Percentiles rank a stretch among this genome's conserved stretches.
Evolutionary conservation across 257 asterid genomes (phyloP).

Genomic region (Solanum bulbocastanum): DNA sequence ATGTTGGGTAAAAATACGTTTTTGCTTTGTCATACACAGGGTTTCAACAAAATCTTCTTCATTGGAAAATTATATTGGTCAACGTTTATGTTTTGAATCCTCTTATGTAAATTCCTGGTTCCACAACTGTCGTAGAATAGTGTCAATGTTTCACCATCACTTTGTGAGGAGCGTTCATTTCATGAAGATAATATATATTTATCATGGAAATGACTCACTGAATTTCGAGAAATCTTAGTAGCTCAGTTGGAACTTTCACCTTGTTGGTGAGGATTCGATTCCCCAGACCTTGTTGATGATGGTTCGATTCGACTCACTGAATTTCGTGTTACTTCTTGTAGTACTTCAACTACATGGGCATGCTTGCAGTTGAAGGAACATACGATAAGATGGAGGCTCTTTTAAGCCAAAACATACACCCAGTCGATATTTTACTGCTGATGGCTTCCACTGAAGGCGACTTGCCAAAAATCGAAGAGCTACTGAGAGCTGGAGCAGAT

Average conservation of each 20-base stretch:
- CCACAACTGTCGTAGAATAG: background rate
- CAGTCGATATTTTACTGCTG: constrained; percentile 71
- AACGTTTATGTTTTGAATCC: background rate
- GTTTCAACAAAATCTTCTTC: background rate
- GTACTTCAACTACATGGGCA: constrained; percentile 99
- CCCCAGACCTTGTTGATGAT: background rate
- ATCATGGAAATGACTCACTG: background rate
- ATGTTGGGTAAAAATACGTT: background rate
- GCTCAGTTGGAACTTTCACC: background rate
- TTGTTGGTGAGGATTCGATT: background rate
- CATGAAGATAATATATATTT: background rate
- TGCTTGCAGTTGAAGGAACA: constrained; percentile 96
- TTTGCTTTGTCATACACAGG: too few relatives aligned
- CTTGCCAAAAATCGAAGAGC: constrained; percentile 77
- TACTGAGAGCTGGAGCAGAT: constrained; percentile 84
- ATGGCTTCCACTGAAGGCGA: constrained; percentile 89
- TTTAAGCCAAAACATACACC: constrained; percentile 75
- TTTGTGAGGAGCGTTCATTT: background rate
- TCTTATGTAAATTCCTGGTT: background rate
- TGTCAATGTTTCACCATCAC: background rate
- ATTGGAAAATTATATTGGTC: too few relatives aligned
- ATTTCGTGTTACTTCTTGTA: constrained; percentile 1
- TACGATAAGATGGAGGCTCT: constrained; percentile 91
- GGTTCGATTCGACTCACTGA: background rate
- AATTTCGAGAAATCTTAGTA: too few relatives aligned